Percentiles rank a stretch among this genome's conserved stretches.
Conservation (phyloP, 129 eudicot genomes). For the Escallonia rubra region DNA sequence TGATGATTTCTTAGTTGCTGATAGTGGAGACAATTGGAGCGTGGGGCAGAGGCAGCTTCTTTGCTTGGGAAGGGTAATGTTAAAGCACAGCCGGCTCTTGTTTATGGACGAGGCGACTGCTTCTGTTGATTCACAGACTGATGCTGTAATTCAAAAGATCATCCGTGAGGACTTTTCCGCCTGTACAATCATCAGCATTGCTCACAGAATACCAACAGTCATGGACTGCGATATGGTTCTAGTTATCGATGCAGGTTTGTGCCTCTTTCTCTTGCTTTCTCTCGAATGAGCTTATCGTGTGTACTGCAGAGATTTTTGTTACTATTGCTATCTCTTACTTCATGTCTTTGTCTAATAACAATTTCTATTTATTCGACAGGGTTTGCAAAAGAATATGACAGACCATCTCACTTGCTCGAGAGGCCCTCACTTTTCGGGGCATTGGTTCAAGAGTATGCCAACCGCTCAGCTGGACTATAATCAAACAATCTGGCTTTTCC, state of each 20-base stretch:
- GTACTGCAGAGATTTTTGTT: no score
- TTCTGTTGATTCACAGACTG: slow-evolving; percentile 90
- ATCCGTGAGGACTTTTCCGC: slow-evolving; percentile 80
- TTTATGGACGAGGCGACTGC: slow-evolving; percentile 99
- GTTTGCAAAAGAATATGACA: slow-evolving; percentile 59
- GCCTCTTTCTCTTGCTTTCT: background rate
- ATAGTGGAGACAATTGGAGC: slow-evolving; percentile 89
- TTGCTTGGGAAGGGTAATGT: slow-evolving; percentile 83
- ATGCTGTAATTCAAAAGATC: slow-evolving; percentile 83
- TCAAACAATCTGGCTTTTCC: background rate
- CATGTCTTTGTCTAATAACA: background rate
- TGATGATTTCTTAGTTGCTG: slow-evolving; percentile 38
- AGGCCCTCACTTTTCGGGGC: slow-evolving; percentile 73
- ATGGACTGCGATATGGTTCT: slow-evolving; percentile 96
- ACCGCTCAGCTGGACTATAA: slow-evolving; percentile 57
- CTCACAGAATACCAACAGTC: slow-evolving; percentile 96
- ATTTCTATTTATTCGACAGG: slow-evolving; percentile 26
- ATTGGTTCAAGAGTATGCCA: slow-evolving; percentile 76
- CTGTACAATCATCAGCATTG: slow-evolving; percentile 89
- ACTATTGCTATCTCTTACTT: no score
- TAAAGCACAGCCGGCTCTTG: slow-evolving; percentile 64
- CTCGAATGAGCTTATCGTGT: background rate
- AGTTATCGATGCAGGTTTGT: slow-evolving; percentile 79
- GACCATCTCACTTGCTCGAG: slow-evolving; percentile 56
- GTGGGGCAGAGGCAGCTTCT: slow-evolving; percentile 96